Percentiles rank a stretch among this genome's conserved stretches.
Evolutionary conservation across 768 basidiomycete genomes (phyloP).

Genomic region (Inosperma sp.): DNA sequence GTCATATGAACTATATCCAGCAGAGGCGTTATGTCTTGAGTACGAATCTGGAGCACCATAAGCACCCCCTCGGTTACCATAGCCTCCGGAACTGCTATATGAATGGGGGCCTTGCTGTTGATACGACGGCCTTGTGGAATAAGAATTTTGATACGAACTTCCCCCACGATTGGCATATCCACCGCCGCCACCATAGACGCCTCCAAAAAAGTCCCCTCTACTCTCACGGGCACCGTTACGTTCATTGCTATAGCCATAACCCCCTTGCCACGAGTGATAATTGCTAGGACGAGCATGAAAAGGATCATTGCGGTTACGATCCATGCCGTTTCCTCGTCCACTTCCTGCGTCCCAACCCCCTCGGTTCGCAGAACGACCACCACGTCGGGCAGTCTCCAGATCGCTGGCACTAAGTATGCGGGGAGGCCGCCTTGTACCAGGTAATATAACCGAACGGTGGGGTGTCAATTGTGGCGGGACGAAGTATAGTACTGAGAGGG

Average conservation of each 20-base stretch:
- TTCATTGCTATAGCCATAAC: slow-evolving; percentile 26
- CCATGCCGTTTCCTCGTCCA: slow-evolving; percentile 32
- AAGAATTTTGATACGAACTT: slow-evolving; percentile 32
- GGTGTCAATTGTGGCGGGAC: slow-evolving; percentile 86
- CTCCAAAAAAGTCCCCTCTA: slow-evolving; percentile 28
- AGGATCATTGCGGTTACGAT: slow-evolving; percentile 41
- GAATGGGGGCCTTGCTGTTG: slow-evolving; percentile 25
- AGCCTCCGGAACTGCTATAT: slow-evolving; percentile 31
- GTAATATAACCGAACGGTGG: slow-evolving; percentile 80
- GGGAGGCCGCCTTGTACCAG: slow-evolving; percentile 57
- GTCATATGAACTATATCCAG: slow-evolving; percentile 29
- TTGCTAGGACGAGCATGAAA: slow-evolving; percentile 43
- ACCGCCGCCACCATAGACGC: slow-evolving; percentile 27
- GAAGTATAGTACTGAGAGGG: slow-evolving; percentile 81
- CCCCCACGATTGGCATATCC: slow-evolving; percentile 23
- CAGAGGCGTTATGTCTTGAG: slow-evolving; percentile 16
- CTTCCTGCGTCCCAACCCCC: slow-evolving; percentile 39
- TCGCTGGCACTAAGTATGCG: slow-evolving; percentile 66
- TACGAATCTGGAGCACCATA: slow-evolving; percentile 28
- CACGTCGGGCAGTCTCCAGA: slow-evolving; percentile 59
- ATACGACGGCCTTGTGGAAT: slow-evolving; percentile 30
- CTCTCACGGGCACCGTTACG: slow-evolving; percentile 22
- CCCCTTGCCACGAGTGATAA: slow-evolving; percentile 23
- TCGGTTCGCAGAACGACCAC: slow-evolving; percentile 52
- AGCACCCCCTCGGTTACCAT: slow-evolving; percentile 26